Evolutionary conservation across 306 rosid genomes (phyloP), one percentile per base, ranked within the genome.

Genomic region (Geum urbanum): DNA sequence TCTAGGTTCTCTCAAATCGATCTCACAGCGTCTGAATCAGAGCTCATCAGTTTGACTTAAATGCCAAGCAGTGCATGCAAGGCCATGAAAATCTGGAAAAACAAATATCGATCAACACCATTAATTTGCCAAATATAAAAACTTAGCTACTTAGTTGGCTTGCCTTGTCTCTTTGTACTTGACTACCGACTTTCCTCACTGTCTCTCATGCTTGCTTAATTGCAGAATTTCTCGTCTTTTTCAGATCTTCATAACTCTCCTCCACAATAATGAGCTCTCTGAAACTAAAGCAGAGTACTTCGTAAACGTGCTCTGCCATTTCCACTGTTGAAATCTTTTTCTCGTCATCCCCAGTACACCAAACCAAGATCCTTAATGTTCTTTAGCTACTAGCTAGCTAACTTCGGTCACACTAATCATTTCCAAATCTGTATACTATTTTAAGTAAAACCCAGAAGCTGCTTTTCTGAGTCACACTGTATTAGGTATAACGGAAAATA

Each of bases 181-280:
- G 46, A 59, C 65, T 24, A 6, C 43, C 45, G 67, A 13, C 45
- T 32, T 59, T 59, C 66, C 67, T 40, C 66, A 56, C 45, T 44
- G 49, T n/a, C 48, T 14, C 48, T 64, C 53, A 40, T 60, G 64
- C 69, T 22, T 57, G 53, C 67, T 20, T 3, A 6, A 15, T 32
- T 32, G 37, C 37, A 77, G 4, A 39, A 61, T 49, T 65, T 86
- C 83, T 40, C 49, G 74, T 76, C 75, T 4, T 70, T 76, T 73
- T 57, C 67, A 76, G 87, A 76, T 85, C 79, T 81, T 75, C 77
- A 32, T 55, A 78, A 79, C 79, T 82, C 84, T 48, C 67, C 3
- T 72, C 61, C 43, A 20, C 50, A 46, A 19, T 35, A 66, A 66
- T 61, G 44, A 64, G 44, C 63, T 58, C 59, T 54, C 59, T 35